Percentiles rank a stretch among this genome's conserved stretches.
phyloP scores from a whole-genome alignment of 371 early-diverging fungal species.

The Sporodiniella umbellata region DNA sequence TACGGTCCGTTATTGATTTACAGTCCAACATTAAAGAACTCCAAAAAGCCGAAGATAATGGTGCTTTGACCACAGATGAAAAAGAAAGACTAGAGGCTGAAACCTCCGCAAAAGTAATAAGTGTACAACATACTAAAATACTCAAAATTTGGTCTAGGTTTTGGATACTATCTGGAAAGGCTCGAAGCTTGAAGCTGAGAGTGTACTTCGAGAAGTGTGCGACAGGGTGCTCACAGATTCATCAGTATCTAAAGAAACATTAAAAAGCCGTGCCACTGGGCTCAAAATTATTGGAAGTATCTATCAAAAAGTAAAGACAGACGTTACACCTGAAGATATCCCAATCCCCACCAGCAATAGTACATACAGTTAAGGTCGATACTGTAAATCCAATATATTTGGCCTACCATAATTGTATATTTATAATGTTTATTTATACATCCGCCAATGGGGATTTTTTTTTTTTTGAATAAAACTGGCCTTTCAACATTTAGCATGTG shows the following conservation, averaged over 20 bases:
- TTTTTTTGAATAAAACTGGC: too few relatives aligned
- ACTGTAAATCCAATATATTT: not conserved
- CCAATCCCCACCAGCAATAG: conserved; percentile 25
- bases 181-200: conserved; percentile 90
- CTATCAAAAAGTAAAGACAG: conserved; percentile 58
- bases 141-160: conserved; percentile 41
- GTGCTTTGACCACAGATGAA: conserved; percentile 57
- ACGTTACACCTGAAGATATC: conserved; percentile 41
- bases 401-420: too few relatives aligned
- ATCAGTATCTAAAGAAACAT: conserved; percentile 45
- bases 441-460: too few relatives aligned
- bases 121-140: too few relatives aligned
- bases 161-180: conserved; percentile 90
- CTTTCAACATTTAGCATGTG: too few relatives aligned
- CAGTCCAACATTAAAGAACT: conserved; percentile 85
- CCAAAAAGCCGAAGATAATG: conserved; percentile 83
- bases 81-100: conserved; percentile 65
- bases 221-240: conserved; percentile 78
- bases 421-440: too few relatives aligned
- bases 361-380: too few relatives aligned
- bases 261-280: conserved; percentile 63
- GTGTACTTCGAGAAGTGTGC: conserved; percentile 89
- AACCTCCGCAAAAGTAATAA: conserved; percentile 62
- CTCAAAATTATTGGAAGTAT: conserved; percentile 72
- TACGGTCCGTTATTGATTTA: conserved; percentile 86